Percentiles rank a stretch among this genome's conserved stretches.
Conservation (phyloP, 306 rosid genomes). For the Fragaria ananassa region DNA sequence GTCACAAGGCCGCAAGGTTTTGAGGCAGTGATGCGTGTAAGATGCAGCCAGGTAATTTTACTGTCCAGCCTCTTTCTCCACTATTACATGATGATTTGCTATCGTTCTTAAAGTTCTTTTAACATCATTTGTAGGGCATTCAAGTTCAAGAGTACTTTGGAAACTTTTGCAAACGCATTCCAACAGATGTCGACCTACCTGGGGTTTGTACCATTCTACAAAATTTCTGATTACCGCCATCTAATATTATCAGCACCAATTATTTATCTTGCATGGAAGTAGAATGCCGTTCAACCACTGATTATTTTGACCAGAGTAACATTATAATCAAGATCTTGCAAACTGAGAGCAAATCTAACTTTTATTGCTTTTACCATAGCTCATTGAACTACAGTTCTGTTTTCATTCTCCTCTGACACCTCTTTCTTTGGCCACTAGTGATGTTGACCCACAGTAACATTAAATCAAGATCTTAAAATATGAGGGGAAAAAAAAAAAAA, state of each 20-base stretch:
- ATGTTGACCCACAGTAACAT: not conserved
- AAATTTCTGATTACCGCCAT: conserved; percentile 6
- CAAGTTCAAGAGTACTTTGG: conserved; percentile 94
- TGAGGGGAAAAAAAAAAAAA: not conserved
- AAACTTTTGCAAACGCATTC: conserved; percentile 89
- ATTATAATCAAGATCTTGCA: not conserved
- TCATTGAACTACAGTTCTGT: not conserved
- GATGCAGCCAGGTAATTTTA: conserved; percentile 91
- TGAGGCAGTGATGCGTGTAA: conserved; percentile 97
- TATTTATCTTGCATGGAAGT: conserved; percentile 1
- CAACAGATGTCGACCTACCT: conserved; percentile 91
- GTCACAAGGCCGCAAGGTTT: conserved; percentile 96
- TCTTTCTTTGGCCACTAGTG: not conserved
- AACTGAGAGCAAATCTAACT: not conserved
- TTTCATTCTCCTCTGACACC: conserved; percentile 2
- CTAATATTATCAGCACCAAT: not conserved
- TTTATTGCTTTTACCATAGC: not conserved
- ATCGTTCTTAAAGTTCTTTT: not conserved
- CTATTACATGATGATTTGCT: not conserved
- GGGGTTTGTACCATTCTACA: conserved; percentile 70
- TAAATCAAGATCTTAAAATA: not conserved
- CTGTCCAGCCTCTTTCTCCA: not conserved
- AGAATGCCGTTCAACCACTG: not conserved
- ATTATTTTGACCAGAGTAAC: not conserved
- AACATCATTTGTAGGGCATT: conserved; percentile 59